Conservation (phyloP, 208 protist species). For the Crithidia acanthocephali region DNA sequence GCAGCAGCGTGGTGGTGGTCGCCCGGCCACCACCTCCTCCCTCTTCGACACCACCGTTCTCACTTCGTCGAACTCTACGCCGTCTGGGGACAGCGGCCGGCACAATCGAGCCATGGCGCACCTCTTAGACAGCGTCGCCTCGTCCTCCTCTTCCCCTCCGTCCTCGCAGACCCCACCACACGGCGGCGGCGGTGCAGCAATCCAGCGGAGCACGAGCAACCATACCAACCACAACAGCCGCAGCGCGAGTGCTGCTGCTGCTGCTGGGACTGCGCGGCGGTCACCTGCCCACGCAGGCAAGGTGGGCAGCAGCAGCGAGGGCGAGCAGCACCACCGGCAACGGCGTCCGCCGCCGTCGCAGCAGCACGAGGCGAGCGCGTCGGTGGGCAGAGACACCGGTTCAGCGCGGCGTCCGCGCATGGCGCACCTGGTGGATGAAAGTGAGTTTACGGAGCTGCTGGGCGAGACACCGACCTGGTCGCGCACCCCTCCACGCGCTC, state of each 20-base stretch:
- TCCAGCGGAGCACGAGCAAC: too few species aligned
- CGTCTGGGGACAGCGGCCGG: constrained; percentile 10
- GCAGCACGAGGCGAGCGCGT: not conserved
- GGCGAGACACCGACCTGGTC: not conserved
- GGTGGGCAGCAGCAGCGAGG: not conserved
- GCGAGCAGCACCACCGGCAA: not conserved
- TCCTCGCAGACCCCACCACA: constrained; percentile 22
- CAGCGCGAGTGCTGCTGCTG: not conserved
- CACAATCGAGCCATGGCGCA: constrained; percentile 25
- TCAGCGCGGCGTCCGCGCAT: not conserved
- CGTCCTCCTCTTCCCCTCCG: constrained; percentile 12
- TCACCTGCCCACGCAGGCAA: not conserved
- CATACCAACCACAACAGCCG: too few species aligned
- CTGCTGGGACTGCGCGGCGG: not conserved
- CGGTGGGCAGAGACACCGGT: not conserved
- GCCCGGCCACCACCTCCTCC: constrained; percentile 5
- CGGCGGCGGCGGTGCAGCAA: not conserved
- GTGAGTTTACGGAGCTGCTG: not conserved
- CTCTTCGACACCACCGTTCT: constrained; percentile 23
- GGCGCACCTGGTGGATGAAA: not conserved
- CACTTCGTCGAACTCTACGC: constrained; percentile 14
- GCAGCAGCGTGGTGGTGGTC: not conserved
- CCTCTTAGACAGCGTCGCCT: constrained; percentile 33
- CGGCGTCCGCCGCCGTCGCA: not conserved
- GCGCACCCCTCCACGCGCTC: not conserved